Conservation (phyloP, 345 rosid species). For the Hypericum perforatum region DNA sequence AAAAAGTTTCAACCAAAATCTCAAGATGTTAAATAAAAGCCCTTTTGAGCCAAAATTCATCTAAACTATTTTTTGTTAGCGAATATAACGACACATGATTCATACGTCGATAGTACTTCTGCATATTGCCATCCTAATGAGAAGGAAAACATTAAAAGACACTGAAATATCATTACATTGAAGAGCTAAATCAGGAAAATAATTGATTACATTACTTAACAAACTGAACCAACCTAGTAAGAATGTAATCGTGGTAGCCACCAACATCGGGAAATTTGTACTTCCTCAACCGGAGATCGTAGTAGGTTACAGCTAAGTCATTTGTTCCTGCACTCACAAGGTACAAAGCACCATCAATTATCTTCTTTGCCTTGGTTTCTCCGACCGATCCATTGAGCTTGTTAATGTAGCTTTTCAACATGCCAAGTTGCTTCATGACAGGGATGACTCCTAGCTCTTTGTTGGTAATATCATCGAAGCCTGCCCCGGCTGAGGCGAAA, state of each 20-base stretch:
- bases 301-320: neutral
- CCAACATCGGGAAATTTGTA: neutral
- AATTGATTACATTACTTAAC: neutral
- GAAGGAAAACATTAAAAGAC: neutral
- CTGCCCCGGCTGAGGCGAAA: constrained; percentile 18
- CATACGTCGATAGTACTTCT: too few relatives aligned
- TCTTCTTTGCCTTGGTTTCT: constrained; percentile 4
- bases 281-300: neutral
- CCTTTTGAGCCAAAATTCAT: too few relatives aligned
- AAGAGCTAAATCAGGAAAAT: too few relatives aligned
- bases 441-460: constrained; percentile 1
- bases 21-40: too few relatives aligned
- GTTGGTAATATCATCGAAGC: constrained; percentile 9
- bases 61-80: too few relatives aligned
- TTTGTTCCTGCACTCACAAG: neutral
- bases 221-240: neutral
- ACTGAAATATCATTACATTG: too few relatives aligned
- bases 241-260: constrained; percentile 1
- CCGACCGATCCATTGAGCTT: constrained; percentile 10
- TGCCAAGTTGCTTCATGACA: neutral
- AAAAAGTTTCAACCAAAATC: too few relatives aligned
- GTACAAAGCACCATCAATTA: neutral
- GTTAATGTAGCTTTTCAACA: too few relatives aligned
- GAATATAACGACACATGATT: too few relatives aligned
- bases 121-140: too few relatives aligned